phyloP scores from a whole-genome alignment of 139 green algal species.

The Edaphochlamys debaryana region DNA sequence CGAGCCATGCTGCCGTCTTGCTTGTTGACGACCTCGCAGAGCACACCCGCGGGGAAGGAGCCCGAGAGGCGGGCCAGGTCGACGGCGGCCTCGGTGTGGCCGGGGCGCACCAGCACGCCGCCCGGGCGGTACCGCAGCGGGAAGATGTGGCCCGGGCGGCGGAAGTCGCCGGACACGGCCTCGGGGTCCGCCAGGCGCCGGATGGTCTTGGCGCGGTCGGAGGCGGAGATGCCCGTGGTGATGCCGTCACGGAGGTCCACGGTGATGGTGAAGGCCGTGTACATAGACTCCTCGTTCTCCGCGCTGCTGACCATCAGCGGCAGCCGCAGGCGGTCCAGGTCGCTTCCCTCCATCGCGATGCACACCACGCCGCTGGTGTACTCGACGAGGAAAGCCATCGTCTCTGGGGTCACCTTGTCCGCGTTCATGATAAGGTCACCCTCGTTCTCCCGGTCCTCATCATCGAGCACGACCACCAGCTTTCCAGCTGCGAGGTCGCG shows the following conservation, averaged over 20 bases:
- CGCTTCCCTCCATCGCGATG: constrained; percentile 69
- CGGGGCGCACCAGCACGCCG: constrained; percentile 86
- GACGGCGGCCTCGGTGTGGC: constrained; percentile 95
- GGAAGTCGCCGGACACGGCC: constrained; percentile 76
- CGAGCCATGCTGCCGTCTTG: constrained; percentile 88
- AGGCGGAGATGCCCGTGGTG: constrained; percentile 95
- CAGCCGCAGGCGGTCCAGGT: constrained; percentile 90
- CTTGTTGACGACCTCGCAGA: constrained; percentile 96
- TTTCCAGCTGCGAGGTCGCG: constrained; percentile 74
- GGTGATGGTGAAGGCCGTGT: constrained; percentile 96
- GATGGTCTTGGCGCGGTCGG: constrained; percentile 91
- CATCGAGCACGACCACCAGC: constrained; percentile 97
- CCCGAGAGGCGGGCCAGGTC: constrained; percentile 92
- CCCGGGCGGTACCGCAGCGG: constrained; percentile 83
- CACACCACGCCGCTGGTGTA: constrained; percentile 92
- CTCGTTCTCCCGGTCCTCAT: constrained; percentile 98
- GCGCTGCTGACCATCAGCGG: constrained; percentile 91
- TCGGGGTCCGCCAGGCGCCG: constrained; percentile 76
- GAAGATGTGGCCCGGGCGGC: constrained; percentile 97
- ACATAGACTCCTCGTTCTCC: constrained; percentile 87
- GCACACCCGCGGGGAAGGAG: constrained; percentile 87
- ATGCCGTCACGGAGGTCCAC: constrained; percentile 85
- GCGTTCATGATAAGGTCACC: constrained; percentile 97
- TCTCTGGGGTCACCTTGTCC: constrained; percentile 83
- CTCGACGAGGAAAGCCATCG: constrained; percentile 93